phyloP scores from a whole-genome alignment of 2,329 filamentous ascomycete genomes.

The Graphilbum ipis-grandicollis region DNA sequence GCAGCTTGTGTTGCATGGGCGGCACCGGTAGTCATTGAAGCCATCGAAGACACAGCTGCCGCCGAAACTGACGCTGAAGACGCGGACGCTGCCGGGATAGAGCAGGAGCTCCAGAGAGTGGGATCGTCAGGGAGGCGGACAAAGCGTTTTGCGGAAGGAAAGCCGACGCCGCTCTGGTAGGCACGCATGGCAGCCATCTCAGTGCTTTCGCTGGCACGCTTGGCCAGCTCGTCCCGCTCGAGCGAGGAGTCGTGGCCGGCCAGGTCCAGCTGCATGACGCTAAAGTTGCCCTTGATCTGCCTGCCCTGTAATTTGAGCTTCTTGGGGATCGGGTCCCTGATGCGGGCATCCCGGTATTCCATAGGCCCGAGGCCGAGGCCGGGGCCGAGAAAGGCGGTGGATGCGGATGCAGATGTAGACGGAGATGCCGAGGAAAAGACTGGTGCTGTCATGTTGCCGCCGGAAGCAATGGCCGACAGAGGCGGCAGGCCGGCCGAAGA shows the following conservation, averaged over 20 bases:
- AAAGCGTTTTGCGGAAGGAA: constrained; percentile 25
- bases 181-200: constrained; percentile 38
- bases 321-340: constrained; percentile 41
- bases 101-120: background rate
- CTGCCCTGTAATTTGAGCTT: constrained; percentile 43
- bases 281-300: constrained; percentile 40
- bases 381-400: background rate
- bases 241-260: constrained; percentile 23
- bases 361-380: background rate
- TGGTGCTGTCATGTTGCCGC: no score
- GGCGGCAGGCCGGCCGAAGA: background rate
- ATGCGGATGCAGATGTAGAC: no score
- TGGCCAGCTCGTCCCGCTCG: constrained; percentile 35
- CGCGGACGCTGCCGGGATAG: no score
- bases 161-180: constrained; percentile 34
- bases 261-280: constrained; percentile 44
- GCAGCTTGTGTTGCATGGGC: no score
- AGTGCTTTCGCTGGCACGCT: constrained; percentile 44
- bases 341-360: constrained; percentile 24
- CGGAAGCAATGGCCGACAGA: background rate
- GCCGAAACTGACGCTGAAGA: no score
- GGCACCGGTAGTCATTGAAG: no score
- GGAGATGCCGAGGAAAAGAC: no score
- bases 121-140: constrained; percentile 15
- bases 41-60: no score